phyloP scores from a whole-genome alignment of 805 yeast species.

The Zygotorulaspora chibaensis region DNA sequence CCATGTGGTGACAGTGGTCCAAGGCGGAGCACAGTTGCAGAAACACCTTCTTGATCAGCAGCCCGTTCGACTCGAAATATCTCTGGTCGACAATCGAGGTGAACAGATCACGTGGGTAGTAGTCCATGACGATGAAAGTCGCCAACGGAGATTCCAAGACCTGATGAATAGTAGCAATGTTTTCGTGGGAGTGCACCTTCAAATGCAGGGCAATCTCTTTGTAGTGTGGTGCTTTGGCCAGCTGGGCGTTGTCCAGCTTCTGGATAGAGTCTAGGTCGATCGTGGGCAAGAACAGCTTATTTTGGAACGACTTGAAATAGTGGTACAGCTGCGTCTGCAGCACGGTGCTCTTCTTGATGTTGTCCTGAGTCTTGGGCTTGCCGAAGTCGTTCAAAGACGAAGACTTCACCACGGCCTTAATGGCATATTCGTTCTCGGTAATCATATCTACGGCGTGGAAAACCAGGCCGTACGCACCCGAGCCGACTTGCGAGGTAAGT shows the following conservation, averaged over 20 bases:
- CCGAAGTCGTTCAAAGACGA: conserved; percentile 29
- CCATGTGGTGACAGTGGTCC: conserved; percentile 72
- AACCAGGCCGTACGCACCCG: conserved; percentile 84
- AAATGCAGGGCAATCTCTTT: conserved; percentile 73
- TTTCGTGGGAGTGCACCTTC: conserved; percentile 72
- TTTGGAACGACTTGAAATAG: conserved; percentile 22
- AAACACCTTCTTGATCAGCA: conserved; percentile 53
- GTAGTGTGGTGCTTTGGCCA: conserved; percentile 36
- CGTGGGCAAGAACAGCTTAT: conserved; percentile 23
- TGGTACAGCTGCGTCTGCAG: conserved; percentile 28
- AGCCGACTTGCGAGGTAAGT: conserved; percentile 41
- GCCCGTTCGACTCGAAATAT: conserved; percentile 52
- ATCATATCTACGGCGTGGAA: conserved; percentile 58
- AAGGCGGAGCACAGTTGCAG: conserved; percentile 79
- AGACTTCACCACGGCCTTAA: conserved; percentile 63
- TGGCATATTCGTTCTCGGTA: conserved; percentile 55
- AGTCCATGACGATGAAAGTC: conserved; percentile 76
- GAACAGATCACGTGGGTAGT: conserved; percentile 81
- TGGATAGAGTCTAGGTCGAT: conserved; percentile 27
- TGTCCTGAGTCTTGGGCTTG: conserved; percentile 15
- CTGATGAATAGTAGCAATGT: conserved; percentile 70
- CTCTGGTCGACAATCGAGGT: conserved; percentile 74
- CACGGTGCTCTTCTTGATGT: conserved; percentile 24
- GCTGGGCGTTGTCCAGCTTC: conserved; percentile 35
- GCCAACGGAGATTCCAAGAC: conserved; percentile 59